Percentiles rank a stretch among this genome's conserved stretches.
Evolutionary conservation across 2,329 filamentous ascomycete species (phyloP).

Genomic region (Blastomyces gilchristii): DNA sequence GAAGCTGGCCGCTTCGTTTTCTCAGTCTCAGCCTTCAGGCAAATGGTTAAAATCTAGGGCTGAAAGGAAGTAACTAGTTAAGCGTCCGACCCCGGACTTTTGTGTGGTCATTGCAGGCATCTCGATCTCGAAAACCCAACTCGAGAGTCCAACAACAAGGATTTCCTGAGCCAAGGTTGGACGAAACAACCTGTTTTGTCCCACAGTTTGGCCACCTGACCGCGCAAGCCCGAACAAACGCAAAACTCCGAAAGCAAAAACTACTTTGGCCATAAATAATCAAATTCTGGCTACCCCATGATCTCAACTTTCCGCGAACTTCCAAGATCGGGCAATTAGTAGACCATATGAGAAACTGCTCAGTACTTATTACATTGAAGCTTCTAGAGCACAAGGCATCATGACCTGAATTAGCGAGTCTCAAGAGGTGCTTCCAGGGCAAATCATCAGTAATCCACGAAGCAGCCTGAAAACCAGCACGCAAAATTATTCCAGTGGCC

Average conservation of each 20-base stretch:
- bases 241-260: not conserved
- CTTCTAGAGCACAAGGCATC: not conserved
- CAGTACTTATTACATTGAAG: not conserved
- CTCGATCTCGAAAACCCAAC: constrained; percentile 1
- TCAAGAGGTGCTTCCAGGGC: no score
- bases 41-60: not conserved
- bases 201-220: constrained; percentile 5
- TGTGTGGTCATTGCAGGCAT: not conserved
- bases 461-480: not conserved
- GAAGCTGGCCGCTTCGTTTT: no score
- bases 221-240: not conserved
- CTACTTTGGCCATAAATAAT: not conserved
- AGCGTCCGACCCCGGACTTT: not conserved
- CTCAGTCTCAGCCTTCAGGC: no score
- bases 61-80: not conserved
- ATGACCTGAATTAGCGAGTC: not conserved
- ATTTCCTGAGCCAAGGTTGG: not conserved
- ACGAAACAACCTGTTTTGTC: not conserved
- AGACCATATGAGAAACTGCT: not conserved
- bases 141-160: not conserved
- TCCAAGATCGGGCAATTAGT: not conserved
- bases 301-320: not conserved
- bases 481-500: not conserved
- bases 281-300: not conserved
- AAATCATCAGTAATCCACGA: not conserved